Evolutionary conservation across 495 filamentous ascomycete genomes (phyloP), one percentile per base, ranked within the genome.

Genomic region (Schizothecium vesticola): DNA sequence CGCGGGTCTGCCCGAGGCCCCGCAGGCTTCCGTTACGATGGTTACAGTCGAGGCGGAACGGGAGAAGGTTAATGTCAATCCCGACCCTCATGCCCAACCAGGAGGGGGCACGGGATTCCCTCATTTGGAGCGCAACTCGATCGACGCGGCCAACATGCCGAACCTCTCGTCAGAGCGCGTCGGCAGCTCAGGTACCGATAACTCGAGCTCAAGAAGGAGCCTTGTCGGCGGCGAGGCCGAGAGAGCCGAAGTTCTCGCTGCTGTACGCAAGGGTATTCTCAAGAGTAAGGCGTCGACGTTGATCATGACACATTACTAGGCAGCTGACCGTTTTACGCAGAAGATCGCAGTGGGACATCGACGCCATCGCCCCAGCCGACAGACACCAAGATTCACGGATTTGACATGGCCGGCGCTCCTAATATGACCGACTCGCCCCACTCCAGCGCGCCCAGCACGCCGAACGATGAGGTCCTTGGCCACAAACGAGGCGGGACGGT

Each of bases 1-100:
- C 69, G 79, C 83, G 3, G 79, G 84, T 24, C 78, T 87, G 1
- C 82, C 85, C n/a, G 89, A 91, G 73, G 87, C 86, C 21, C 91
- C 88, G 71, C 84, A 89, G 63, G 92, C 89, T 58, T 84, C 93
- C 69, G 89, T 99, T 61, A 95, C 95, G 1, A 94, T 97, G 86
- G 88, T 99, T 59, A 99, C 91, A 24, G 92, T 94, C 28, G 95
- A 99, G 80, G 95, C 94, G 7, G 95, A 98, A 77, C 85, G 91
- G 23, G 91, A 95, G 67, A 90, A 86, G 69, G 90, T 93, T 58
- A 91, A 94, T 68, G 90, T 92, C 33, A 96, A 91, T 66, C 81
- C 85, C 3, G 86, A 95, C 69, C 84, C 87, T 21, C 85, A 85
- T 70, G 89, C 91, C 21, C 86, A 92, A 67, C 78, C 79, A 64